These are phyloP conservation scores for Suillus sp. DNA, from an alignment of 768 basidiomycete species.

Conservation along the genomic window DNA sequence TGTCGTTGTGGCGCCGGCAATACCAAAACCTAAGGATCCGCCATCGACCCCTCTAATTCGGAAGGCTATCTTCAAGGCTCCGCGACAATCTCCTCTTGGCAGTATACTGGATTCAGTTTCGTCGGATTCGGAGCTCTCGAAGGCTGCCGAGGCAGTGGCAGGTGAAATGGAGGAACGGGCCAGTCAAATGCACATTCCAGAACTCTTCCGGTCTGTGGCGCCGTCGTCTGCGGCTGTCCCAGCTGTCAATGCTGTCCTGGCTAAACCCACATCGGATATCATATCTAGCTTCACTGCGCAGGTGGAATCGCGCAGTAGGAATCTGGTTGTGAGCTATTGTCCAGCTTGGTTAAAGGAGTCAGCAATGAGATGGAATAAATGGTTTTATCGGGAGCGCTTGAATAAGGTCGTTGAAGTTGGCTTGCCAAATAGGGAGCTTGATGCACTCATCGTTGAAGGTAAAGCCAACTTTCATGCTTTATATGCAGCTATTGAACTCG, in stretches of 20 bases:
- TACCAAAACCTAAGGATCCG: slow-evolving; percentile 32
- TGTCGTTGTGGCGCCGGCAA: slow-evolving; percentile 26
- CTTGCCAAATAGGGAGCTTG: slow-evolving; percentile 63
- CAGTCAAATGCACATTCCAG: slow-evolving; percentile 42
- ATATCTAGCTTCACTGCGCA: slow-evolving; percentile 13
- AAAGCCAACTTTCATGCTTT: background rate
- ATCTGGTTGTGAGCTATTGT: slow-evolving; percentile 23
- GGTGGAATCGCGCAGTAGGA: slow-evolving; percentile 3
- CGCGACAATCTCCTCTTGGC: slow-evolving; percentile 50
- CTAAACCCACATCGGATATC: background rate
- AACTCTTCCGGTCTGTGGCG: slow-evolving; percentile 49
- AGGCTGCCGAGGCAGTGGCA: slow-evolving; percentile 50
- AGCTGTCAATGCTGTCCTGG: background rate
- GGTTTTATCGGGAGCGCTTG: slow-evolving; percentile 62
- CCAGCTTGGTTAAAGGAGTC: slow-evolving; percentile 36
- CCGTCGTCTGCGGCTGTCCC: slow-evolving; percentile 17
- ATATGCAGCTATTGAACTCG: background rate
- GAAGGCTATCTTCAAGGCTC: slow-evolving; percentile 43
- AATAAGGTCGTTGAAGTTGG: slow-evolving; percentile 54
- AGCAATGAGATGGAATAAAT: slow-evolving; percentile 33
- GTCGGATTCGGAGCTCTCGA: slow-evolving; percentile 57
- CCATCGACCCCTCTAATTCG: slow-evolving; percentile 40
- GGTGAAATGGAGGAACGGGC: slow-evolving; percentile 31
- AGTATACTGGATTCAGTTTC: slow-evolving; percentile 59
- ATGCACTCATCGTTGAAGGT: slow-evolving; percentile 67